Evolutionary conservation across 208 protist genomes (phyloP), one percentile per base, ranked within the genome.

Genomic region (Acanthamoeba healyi): DNA sequence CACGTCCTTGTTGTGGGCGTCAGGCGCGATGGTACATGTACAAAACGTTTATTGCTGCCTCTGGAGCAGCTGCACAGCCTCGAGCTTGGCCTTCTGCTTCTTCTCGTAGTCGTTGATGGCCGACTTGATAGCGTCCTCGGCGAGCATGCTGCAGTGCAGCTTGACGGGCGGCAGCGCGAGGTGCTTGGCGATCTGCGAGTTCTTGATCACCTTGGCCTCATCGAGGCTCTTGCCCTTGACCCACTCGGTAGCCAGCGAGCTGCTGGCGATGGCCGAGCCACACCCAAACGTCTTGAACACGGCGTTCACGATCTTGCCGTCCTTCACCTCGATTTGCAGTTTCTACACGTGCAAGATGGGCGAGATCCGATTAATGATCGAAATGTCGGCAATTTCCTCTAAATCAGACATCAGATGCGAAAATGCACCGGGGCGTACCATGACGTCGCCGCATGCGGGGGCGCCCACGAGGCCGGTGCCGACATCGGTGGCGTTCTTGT

Each of bases 251-350:
- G 99, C 99, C 36, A 99, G 98, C 0, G 98, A 99, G 12, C 98
- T 99, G 32, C 97, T 98, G 0, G 99, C 99, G 93, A 99, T 99
- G 51, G 99, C 99, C 58, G 99, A 99, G 32, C 99, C 99, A 96
- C 99, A 99, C 67, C 99, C 99, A 96, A 99, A 99, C 1, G 99
- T 99, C 96, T 99, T 99, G 95, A 99, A 99, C 94, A 98, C 98
- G 26, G 99, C 98, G 95, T 99, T 98, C 46, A 98, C 97, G 86
- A 99, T 99, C 34, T 58, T 51, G 36, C 81, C 81, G 81, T 88
- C 32, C 51, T 88, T 36, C 67, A 79, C 67, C 29, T 79, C 34
- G 67, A 79, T 79, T 26, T 79, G 67, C 29, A 79, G 67, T n/a
- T n/a, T n/a, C n/a, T n/a, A n/a, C n/a, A n/a, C n/a, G n/a, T n/a